phyloP scores from a whole-genome alignment of 331 rosid genomes.

The Pyracantha coccinea region DNA sequence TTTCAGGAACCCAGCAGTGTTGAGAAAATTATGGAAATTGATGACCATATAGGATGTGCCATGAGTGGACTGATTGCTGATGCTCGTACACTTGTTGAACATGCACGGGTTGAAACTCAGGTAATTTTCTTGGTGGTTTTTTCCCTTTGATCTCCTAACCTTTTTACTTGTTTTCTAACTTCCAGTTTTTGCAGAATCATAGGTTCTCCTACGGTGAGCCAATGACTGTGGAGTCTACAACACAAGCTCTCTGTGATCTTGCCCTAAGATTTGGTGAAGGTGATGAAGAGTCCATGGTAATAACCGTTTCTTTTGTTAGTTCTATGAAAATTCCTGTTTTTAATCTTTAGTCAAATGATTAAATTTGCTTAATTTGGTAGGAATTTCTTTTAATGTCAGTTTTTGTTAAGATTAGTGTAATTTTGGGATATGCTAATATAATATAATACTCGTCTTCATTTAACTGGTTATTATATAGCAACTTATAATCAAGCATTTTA shows the following conservation, averaged over 20 bases:
- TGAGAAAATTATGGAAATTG: slow-evolving; percentile 98
- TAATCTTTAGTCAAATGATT: background rate
- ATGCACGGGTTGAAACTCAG: slow-evolving; percentile 97
- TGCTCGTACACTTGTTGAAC: slow-evolving; percentile 99
- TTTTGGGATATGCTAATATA: background rate
- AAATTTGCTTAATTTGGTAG: background rate
- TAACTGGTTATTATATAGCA: background rate
- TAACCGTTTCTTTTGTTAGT: slow-evolving; percentile 1
- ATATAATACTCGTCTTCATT: background rate
- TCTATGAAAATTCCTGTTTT: background rate
- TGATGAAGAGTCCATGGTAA: slow-evolving; percentile 98
- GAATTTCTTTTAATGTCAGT: too few relatives aligned
- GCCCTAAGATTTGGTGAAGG: slow-evolving; percentile 98
- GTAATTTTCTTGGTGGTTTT: slow-evolving; percentile 21
- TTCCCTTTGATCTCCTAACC: background rate
- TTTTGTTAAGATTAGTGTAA: too few relatives aligned
- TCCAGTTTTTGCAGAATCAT: slow-evolving; percentile 60
- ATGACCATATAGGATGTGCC: slow-evolving; percentile 92
- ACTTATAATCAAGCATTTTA: background rate
- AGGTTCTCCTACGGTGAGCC: slow-evolving; percentile 95
- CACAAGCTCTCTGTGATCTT: slow-evolving; percentile 94
- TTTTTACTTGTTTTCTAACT: slow-evolving; percentile 9
- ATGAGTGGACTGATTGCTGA: slow-evolving; percentile 99
- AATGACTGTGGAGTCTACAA: slow-evolving; percentile 95
- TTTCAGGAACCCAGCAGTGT: slow-evolving; percentile 98